Evolutionary conservation across 257 asterid species (phyloP), one percentile per base, ranked within the genome.

Genomic region (Gentiana dahurica): DNA sequence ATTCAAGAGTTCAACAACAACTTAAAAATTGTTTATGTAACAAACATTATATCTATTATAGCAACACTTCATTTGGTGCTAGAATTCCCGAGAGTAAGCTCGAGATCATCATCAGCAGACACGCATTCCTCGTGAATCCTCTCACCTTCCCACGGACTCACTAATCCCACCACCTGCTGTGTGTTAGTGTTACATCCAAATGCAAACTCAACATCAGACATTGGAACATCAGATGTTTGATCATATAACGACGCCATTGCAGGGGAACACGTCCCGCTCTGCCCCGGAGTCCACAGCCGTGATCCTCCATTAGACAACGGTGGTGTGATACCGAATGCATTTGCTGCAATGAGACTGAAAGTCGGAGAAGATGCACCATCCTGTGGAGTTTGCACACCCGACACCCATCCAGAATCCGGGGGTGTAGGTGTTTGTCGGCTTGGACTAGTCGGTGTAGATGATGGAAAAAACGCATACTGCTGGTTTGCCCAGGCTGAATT

Each of bases 71-170:
- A 90, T 92, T 94, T 83, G 75, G 96, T 85, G 63, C 61, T 77
- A 46, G 95, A 72, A 76, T 82, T 88, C 64, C 98, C 98, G 56
- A 92, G 94, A 47, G 95, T 92, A 59, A 92, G 93, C 80, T 85
- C 95, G 32, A 92, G 98, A 58, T 92, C 98, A 68, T 92, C 98
- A 58, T 91, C 98, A 67, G 87, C 98, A 4, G 86, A 81, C 58
- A 75, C 84, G 64, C 96, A 87, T 60, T 91, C 98, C 44, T 91
- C 98, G 13, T 91, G 98, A 61, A 87, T 91, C 69, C 89, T 85
- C 71, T 91, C 98, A 8, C 96, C 98, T 81, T 87, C 95, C 98
- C 98, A 91, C 11, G 98, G 79, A 60, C 81, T 91, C 63, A 92
- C 98, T 36, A 92, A 61, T 36, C 95, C 95, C 24, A 24, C 24